A percentile compares a stretch with the other conserved stretches of the same genome.
Conservation (phyloP, 2,329 filamentous ascomycete genomes). For the Corinectria fuckeliana region DNA sequence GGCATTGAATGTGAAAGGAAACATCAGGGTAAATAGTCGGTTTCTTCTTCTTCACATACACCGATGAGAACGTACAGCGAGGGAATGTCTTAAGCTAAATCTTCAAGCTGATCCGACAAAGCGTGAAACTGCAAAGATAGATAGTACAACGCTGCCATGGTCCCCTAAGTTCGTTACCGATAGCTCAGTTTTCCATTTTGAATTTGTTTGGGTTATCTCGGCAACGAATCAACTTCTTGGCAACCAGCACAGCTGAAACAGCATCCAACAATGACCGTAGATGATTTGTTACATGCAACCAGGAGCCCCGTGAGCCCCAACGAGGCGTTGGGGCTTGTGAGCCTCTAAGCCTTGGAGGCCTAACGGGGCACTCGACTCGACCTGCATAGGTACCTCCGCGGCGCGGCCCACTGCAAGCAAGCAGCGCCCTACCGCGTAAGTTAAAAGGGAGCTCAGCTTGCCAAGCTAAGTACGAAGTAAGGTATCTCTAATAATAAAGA, state of each 20-base stretch:
- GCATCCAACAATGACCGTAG: background rate
- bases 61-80: no score
- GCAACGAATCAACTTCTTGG: background rate
- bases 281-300: no score
- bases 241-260: background rate
- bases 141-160: no score
- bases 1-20: no score
- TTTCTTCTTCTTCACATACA: no score
- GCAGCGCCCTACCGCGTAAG: background rate
- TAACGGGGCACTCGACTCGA: background rate
- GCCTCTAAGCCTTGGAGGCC: constrained; percentile 6
- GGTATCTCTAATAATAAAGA: no score
- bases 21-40: no score
- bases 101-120: background rate
- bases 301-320: background rate
- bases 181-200: background rate
- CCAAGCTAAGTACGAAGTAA: no score
- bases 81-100: no score
- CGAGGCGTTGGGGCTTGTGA: background rate
- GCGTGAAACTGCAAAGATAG: no score
- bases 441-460: no score
- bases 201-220: background rate
- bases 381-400: no score
- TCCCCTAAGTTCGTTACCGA: background rate
- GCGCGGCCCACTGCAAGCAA: background rate